A percentile compares a stretch with the other conserved stretches of the same genome.
phyloP scores from a whole-genome alignment of 1,284 basidiomycete species.

The Rhodotorula mucilaginosa region DNA sequence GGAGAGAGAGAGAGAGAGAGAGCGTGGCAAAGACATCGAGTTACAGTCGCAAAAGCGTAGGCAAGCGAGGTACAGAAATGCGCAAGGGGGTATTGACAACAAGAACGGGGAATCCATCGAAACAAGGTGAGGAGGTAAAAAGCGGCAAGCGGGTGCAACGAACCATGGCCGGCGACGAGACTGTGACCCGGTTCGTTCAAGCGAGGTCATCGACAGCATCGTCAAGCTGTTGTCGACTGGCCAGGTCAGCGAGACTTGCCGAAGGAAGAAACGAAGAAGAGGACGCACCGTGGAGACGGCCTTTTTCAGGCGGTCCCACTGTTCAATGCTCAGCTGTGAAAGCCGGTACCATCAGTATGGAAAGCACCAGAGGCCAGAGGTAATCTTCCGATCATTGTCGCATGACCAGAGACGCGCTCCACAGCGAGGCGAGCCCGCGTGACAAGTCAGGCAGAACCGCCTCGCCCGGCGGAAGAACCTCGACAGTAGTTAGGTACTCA shows the following conservation, averaged over 20 bases:
- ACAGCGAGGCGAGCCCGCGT: too few relatives aligned
- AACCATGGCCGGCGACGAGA: neutral
- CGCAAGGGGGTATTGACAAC: neutral
- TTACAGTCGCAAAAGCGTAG: too few relatives aligned
- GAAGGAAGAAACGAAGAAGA: neutral
- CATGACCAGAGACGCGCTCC: conserved; percentile 21
- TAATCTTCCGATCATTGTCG: too few relatives aligned
- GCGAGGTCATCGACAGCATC: conserved; percentile 5
- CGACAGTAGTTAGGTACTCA: too few relatives aligned
- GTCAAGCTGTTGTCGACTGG: conserved; percentile 1
- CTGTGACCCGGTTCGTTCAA: neutral
- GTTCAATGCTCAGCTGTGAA: conserved; percentile 18
- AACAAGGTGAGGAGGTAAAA: neutral
- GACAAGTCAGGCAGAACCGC: too few relatives aligned
- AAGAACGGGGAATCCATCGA: neutral
- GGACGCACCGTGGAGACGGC: conserved; percentile 9
- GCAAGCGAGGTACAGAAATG: neutral
- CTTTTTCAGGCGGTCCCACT: conserved; percentile 37
- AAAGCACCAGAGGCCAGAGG: too few relatives aligned
- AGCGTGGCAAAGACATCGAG: too few relatives aligned
- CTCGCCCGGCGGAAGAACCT: neutral
- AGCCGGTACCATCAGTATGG: too few relatives aligned
- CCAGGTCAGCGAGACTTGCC: accelerated
- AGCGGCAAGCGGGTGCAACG: neutral
- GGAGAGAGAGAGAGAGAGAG: too few relatives aligned